Conservation (phyloP, 1,284 basidiomycete species). For the Malassezia pachydermatis region DNA sequence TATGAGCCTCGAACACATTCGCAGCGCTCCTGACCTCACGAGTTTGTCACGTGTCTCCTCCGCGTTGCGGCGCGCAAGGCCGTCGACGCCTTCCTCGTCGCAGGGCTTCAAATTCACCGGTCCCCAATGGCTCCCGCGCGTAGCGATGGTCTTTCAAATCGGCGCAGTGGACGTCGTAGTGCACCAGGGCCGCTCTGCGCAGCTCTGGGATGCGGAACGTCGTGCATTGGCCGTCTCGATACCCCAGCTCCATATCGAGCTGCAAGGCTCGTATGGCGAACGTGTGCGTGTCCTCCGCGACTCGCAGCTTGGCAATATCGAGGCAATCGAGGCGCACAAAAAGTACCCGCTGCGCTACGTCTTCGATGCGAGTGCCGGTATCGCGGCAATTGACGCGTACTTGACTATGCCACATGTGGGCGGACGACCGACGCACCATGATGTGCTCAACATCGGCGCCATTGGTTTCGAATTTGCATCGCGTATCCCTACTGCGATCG, state of each 20-base stretch:
- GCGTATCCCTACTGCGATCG: slow-evolving; percentile 1
- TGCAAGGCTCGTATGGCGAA: slow-evolving; percentile 11
- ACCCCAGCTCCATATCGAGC: not conserved
- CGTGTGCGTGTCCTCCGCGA: slow-evolving; percentile 1
- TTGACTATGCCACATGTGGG: not conserved
- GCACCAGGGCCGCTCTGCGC: not conserved
- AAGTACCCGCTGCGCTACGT: slow-evolving; percentile 5
- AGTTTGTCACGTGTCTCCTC: slow-evolving; percentile 15
- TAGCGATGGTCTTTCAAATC: slow-evolving; percentile 18
- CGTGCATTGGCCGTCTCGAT: slow-evolving; percentile 1
- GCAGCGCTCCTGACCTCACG: slow-evolving; percentile 19
- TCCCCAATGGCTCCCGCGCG: slow-evolving; percentile 9
- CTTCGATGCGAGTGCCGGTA: slow-evolving; percentile 1
- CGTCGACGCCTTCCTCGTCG: not conserved
- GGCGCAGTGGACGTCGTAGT: slow-evolving; percentile 6
- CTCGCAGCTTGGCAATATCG: not conserved
- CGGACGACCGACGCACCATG: not conserved
- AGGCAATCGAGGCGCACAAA: not conserved
- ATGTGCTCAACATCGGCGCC: slow-evolving; percentile 6
- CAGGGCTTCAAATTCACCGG: too few relatives aligned
- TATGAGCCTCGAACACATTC: slow-evolving; percentile 22
- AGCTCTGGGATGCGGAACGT: not conserved
- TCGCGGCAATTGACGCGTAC: slow-evolving; percentile 11
- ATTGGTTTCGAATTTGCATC: not conserved
- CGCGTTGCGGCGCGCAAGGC: slow-evolving; percentile 11